phyloP scores from a whole-genome alignment of 2,329 filamentous ascomycete species.

The Nothopassalora personata region DNA sequence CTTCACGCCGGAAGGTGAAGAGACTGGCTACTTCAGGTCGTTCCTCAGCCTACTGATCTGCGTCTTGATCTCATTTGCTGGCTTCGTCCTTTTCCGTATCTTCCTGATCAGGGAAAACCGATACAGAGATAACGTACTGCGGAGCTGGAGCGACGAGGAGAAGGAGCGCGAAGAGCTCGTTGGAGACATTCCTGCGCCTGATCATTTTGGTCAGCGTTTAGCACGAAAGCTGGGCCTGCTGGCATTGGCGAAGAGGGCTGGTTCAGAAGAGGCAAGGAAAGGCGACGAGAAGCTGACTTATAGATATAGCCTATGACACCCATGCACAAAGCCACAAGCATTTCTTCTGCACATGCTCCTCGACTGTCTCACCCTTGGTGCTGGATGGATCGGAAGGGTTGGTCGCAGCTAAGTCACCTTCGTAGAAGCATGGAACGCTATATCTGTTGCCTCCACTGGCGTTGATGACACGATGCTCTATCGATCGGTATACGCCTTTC shows the following conservation, averaged over 20 bases:
- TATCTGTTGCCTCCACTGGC: conserved; percentile 36
- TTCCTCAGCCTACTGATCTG: conserved; percentile 41
- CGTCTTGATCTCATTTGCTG: conserved; percentile 36
- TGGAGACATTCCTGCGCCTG: conserved; percentile 25
- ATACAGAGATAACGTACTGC: conserved; percentile 27
- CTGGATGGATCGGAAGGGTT: conserved; percentile 18
- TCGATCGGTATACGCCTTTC: conserved; percentile 40
- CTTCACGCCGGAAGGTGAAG: conserved; percentile 40
- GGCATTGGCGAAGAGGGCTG: conserved; percentile 28
- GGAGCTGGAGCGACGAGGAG: conserved; percentile 34
- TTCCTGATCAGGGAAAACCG: conserved; percentile 38
- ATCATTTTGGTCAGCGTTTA: conserved; percentile 19
- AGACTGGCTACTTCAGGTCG: conserved; percentile 37
- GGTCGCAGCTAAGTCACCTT: conserved; percentile 16
- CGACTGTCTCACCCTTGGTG: conserved; percentile 18
- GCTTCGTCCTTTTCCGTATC: conserved; percentile 38
- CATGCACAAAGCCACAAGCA: background rate
- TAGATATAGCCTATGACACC: conserved; percentile 36
- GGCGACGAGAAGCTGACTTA: conserved; percentile 47
- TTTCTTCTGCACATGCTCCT: conserved; percentile 19
- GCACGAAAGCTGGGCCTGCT: conserved; percentile 14
- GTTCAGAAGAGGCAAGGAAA: conserved; percentile 33
- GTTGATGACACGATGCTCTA: conserved; percentile 44
- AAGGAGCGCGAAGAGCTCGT: conserved; percentile 35
- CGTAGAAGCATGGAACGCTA: conserved; percentile 46